A percentile compares a stretch with the other conserved stretches of the same genome.
Evolutionary conservation across 495 filamentous ascomycete species (phyloP).

Genomic region (Penicillium coprophilum): DNA sequence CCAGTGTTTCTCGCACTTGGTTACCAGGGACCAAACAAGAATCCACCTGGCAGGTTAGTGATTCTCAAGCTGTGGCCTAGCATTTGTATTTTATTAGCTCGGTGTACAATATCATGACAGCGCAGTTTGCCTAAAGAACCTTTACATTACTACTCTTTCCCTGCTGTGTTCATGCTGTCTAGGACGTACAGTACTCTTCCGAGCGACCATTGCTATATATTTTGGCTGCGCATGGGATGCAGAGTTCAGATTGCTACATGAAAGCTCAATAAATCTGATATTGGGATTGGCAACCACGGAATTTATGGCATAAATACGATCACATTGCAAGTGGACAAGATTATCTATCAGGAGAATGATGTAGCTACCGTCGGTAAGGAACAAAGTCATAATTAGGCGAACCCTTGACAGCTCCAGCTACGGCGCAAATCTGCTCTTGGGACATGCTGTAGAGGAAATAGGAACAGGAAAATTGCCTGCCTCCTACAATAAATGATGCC

Average conservation of each 20-base stretch:
- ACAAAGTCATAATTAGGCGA: constrained; percentile 51
- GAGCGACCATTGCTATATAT: not conserved
- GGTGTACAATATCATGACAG: constrained; percentile 23
- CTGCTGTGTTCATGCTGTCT: not conserved
- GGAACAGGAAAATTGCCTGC: constrained; percentile 42
- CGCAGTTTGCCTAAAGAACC: not conserved
- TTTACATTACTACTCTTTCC: constrained; percentile 2
- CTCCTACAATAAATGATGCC: constrained; percentile 92
- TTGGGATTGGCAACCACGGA: too few species aligned
- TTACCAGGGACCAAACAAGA: constrained; percentile 76
- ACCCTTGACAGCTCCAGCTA: constrained; percentile 65
- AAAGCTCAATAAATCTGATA: not conserved
- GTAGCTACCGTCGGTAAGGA: constrained; percentile 66
- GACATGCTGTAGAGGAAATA: constrained; percentile 64
- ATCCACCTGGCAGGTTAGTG: constrained; percentile 71
- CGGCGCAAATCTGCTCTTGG: constrained; percentile 60
- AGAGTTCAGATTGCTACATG: not conserved
- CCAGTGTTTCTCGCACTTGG: constrained; percentile 60
- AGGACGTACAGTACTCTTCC: not conserved
- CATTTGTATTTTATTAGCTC: constrained; percentile 12
- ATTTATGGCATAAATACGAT: not conserved
- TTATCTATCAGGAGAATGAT: constrained; percentile 26
- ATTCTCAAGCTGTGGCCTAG: constrained; percentile 31
- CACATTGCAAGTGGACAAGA: not conserved
- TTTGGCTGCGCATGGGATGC: not conserved